phyloP scores from a whole-genome alignment of 78 protist genomes.

The Dictyostelium discoideum region dicty_2.7 NC_007090.3:1135501-1136000 shows the following conservation, averaged over 20 bases:
- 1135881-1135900: constrained; percentile 95
- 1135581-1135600: neutral
- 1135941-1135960: constrained; percentile 96
- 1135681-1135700: constrained; percentile 98
- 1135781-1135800: constrained; percentile 95
- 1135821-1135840: constrained; percentile 87
- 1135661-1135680: constrained; percentile 91
- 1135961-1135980: constrained; percentile 98
- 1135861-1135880: constrained; percentile 87
- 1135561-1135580: neutral
- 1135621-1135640: neutral
- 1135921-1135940: constrained; percentile 99
- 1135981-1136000: constrained; percentile 94
- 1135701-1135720: constrained; percentile 94
- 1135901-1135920: constrained; percentile 99
- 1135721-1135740: constrained; percentile 93
- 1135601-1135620: neutral
- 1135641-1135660: constrained; percentile 76
- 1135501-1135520: no score
- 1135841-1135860: constrained; percentile 84
- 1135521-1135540: no score
- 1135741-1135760: constrained; percentile 98
- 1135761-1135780: constrained; percentile 99
- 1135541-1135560: no score
- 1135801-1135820: constrained; percentile 94